These are phyloP conservation scores for Hymenoscyphus fraxineus DNA, from an alignment of 2,329 filamentous ascomycete genomes.

Conservation along the genomic window DNA sequence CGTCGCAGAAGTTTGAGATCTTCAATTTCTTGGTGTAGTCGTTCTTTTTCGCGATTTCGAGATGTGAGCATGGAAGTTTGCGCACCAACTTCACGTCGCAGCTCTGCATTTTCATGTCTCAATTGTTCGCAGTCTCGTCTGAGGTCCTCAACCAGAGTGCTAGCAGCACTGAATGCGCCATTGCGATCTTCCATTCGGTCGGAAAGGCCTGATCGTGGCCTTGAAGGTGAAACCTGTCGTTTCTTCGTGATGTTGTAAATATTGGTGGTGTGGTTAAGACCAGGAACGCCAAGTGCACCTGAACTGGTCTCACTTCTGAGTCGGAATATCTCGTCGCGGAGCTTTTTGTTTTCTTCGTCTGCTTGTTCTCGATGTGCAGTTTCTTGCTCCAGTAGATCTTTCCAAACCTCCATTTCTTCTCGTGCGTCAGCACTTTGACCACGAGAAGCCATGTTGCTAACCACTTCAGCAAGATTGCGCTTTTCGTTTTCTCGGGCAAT, in stretches of 20 bases:
- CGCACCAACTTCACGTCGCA: slow-evolving; percentile 87
- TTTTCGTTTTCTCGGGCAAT: slow-evolving; percentile 80
- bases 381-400: slow-evolving; percentile 89
- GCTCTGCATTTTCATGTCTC: slow-evolving; percentile 85
- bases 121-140: slow-evolving; percentile 68
- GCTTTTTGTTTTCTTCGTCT: slow-evolving; percentile 79
- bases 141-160: slow-evolving; percentile 73
- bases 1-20: slow-evolving; percentile 87
- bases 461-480: slow-evolving; percentile 76
- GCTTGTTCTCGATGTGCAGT: slow-evolving; percentile 83
- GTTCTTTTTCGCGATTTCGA: slow-evolving; percentile 89
- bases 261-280: slow-evolving; percentile 58
- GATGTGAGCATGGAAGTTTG: slow-evolving; percentile 98
- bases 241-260: slow-evolving; percentile 63
- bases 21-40: slow-evolving; percentile 94
- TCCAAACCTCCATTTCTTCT: slow-evolving; percentile 81
- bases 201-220: slow-evolving; percentile 47
- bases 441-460: slow-evolving; percentile 60
- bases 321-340: slow-evolving; percentile 80
- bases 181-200: slow-evolving; percentile 43
- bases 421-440: slow-evolving; percentile 47
- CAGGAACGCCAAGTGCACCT: slow-evolving; percentile 33
- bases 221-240: slow-evolving; percentile 42
- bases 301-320: slow-evolving; percentile 55
- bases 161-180: slow-evolving; percentile 54